phyloP scores from a whole-genome alignment of 805 yeast species.

The Kodamaea sagamina region DNA sequence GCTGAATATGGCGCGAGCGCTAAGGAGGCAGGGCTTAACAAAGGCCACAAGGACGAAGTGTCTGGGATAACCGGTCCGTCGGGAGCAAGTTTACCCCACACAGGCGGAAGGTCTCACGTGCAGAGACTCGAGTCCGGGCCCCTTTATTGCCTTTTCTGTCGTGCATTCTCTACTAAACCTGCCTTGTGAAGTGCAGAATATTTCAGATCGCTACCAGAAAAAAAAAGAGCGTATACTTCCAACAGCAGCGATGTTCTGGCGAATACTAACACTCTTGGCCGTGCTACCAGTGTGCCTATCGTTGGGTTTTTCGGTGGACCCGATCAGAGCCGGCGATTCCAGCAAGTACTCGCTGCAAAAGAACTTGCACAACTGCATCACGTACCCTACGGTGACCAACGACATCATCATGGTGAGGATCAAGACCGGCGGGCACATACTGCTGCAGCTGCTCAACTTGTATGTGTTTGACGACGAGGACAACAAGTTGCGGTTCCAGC shows the following conservation, averaged over 20 bases:
- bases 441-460: constrained; percentile 38
- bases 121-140: neutral
- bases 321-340: constrained; percentile 34
- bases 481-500: constrained; percentile 35
- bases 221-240: constrained; percentile 8
- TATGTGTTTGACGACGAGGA: constrained; percentile 40
- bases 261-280: constrained; percentile 9
- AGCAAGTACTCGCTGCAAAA: constrained; percentile 29
- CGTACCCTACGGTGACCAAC: constrained; percentile 37
- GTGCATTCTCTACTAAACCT: neutral
- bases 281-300: constrained; percentile 2
- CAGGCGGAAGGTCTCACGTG: neutral
- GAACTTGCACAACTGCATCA: constrained; percentile 37
- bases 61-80: too few species aligned
- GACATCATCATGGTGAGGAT: constrained; percentile 39
- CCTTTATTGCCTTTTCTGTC: neutral
- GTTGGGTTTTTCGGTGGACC: constrained; percentile 39
- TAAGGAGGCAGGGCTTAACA: too few species aligned
- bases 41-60: too few species aligned
- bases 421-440: constrained; percentile 30
- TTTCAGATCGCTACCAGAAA: constrained; percentile 3
- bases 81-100: too few species aligned
- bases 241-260: constrained; percentile 2
- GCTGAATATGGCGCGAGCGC: too few species aligned
- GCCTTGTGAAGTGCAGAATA: neutral